Percentiles rank a stretch among this genome's conserved stretches.
phyloP scores from a whole-genome alignment of 768 basidiomycete genomes.

The Tricholoma terreum region DNA sequence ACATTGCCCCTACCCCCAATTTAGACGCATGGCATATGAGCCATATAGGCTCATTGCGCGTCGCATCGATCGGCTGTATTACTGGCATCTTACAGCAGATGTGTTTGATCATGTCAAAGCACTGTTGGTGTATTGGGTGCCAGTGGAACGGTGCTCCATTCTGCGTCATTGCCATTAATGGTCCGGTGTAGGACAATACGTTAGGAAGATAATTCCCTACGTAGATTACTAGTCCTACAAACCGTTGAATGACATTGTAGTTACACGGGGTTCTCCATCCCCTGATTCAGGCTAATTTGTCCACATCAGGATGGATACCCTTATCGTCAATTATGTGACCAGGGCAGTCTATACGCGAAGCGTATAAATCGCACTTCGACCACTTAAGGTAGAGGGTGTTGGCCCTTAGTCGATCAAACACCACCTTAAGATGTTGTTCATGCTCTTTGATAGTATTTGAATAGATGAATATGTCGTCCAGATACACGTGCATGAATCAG shows the following conservation, averaged over 20 bases:
- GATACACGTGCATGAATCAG: too few relatives aligned
- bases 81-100: slow-evolving; percentile 20
- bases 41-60: slow-evolving; percentile 20
- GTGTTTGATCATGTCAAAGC: slow-evolving; percentile 21
- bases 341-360: too few relatives aligned
- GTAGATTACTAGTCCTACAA: slow-evolving; percentile 40
- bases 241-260: slow-evolving; percentile 35
- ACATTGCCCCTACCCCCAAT: slow-evolving; percentile 23
- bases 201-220: slow-evolving; percentile 34
- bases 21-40: slow-evolving; percentile 25
- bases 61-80: slow-evolving; percentile 18
- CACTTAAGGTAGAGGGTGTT: too few relatives aligned
- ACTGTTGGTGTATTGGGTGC: slow-evolving; percentile 21
- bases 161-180: slow-evolving; percentile 23
- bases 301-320: too few relatives aligned
- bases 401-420: too few relatives aligned
- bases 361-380: too few relatives aligned
- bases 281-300: too few relatives aligned
- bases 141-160: slow-evolving; percentile 28
- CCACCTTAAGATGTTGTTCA: too few relatives aligned
- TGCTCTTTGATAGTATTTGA: too few relatives aligned
- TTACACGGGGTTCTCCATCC: too few relatives aligned
- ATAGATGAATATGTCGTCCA: too few relatives aligned
- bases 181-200: slow-evolving; percentile 31
- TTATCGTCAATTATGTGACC: too few relatives aligned